These are phyloP conservation scores for Platanus orientalis DNA, from an alignment of 164 flowering plant species.

Conservation along the genomic window DNA sequence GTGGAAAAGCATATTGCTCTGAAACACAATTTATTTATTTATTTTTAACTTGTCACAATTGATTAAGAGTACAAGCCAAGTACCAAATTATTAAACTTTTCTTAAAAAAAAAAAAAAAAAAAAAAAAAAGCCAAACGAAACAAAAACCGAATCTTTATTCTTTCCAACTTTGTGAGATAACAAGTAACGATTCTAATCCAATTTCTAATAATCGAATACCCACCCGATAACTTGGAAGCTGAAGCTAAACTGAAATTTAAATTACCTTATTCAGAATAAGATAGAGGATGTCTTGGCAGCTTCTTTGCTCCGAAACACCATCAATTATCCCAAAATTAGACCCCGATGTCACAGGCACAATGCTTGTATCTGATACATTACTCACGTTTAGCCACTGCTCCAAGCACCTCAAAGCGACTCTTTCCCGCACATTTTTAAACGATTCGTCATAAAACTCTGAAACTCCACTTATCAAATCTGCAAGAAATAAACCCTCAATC, in stretches of 20 bases:
- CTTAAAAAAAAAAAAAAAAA: no score
- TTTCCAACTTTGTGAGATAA: no score
- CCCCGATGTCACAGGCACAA: background rate
- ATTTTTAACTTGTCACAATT: no score
- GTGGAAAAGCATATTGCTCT: no score
- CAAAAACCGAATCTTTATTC: no score
- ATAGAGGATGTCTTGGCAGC: constrained; percentile 40
- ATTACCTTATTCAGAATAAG: constrained; percentile 34
- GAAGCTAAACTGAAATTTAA: constrained; percentile 3
- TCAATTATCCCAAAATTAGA: constrained; percentile 14
- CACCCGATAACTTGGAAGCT: background rate
- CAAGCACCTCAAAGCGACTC: constrained; percentile 47
- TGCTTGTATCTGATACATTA: background rate
- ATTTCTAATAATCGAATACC: no score
- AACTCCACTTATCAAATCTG: constrained; percentile 38
- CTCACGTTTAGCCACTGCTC: constrained; percentile 30
- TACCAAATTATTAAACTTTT: no score
- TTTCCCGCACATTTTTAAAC: constrained; percentile 38
- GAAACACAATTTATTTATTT: no score
- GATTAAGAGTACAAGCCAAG: no score
- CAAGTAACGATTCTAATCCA: no score
- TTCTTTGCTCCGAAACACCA: constrained; percentile 25
- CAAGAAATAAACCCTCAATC: constrained; percentile 4
- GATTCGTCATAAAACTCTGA: constrained; percentile 28
- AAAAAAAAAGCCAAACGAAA: no score